phyloP scores from a whole-genome alignment of 2,329 filamentous ascomycete species.

The Alternaria arborescens region DNA sequence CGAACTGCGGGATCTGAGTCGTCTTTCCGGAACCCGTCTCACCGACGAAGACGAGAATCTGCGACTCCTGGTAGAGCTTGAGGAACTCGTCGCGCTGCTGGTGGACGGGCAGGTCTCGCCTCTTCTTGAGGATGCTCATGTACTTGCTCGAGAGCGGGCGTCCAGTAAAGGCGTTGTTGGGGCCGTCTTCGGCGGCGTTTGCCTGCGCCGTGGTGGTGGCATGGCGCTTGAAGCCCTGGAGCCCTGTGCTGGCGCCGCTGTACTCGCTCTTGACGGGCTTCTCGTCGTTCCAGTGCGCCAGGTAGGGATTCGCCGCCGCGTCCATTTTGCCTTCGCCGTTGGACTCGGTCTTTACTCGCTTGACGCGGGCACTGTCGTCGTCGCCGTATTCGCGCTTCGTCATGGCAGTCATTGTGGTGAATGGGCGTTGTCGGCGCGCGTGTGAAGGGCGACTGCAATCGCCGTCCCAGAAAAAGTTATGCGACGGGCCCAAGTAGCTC shows the following conservation, averaged over 20 bases:
- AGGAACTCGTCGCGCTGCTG: slow-evolving; percentile 95
- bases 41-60: slow-evolving; percentile 98
- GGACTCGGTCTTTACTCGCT: slow-evolving; percentile 56
- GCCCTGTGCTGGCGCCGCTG: slow-evolving; percentile 43
- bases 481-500: slow-evolving; percentile 22
- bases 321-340: slow-evolving; percentile 53
- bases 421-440: slow-evolving; percentile 10
- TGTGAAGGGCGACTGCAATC: slow-evolving; percentile 4
- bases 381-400: slow-evolving; percentile 63
- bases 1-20: slow-evolving; percentile 98
- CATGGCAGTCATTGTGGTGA: slow-evolving; percentile 53
- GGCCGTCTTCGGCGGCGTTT: slow-evolving; percentile 76
- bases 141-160: slow-evolving; percentile 81
- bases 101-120: slow-evolving; percentile 88
- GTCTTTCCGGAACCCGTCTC: slow-evolving; percentile 99
- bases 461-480: slow-evolving; percentile 32
- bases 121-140: slow-evolving; percentile 84
- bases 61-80: slow-evolving; percentile 87
- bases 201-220: slow-evolving; percentile 81
- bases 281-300: slow-evolving; percentile 83
- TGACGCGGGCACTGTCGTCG: slow-evolving; percentile 60
- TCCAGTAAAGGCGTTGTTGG: slow-evolving; percentile 86
- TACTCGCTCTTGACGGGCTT: slow-evolving; percentile 44
- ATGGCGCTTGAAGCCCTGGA: slow-evolving; percentile 77
- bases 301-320: slow-evolving; percentile 79